These are phyloP conservation scores for Cicer judaicum DNA, from an alignment of 306 rosid genomes.

Conservation along the genomic window DNA sequence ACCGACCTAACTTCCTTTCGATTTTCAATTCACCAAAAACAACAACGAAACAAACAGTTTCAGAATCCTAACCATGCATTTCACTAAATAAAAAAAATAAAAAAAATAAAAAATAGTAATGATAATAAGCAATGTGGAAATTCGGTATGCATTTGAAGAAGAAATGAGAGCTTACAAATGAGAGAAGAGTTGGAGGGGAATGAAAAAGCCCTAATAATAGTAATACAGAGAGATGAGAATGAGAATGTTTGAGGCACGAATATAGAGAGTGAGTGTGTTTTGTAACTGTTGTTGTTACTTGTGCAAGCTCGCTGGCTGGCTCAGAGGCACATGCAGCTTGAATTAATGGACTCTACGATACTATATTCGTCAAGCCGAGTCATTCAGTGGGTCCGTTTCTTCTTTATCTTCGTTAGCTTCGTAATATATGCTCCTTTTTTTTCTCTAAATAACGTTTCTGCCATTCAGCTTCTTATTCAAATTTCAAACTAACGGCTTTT, in stretches of 20 bases:
- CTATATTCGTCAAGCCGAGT: constrained; percentile 4
- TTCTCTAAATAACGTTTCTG: not conserved
- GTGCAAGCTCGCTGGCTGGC: not conserved
- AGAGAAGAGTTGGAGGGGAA: not conserved
- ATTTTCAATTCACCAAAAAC: not conserved
- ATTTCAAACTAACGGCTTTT: not conserved
- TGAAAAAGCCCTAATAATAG: not conserved
- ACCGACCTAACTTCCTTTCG: not conserved
- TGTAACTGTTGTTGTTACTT: constrained; percentile 7
- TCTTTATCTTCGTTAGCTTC: not conserved
- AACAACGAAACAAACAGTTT: not conserved
- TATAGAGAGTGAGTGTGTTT: not conserved
- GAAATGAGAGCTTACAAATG: not conserved
- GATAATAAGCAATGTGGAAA: not conserved
- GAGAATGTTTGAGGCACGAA: constrained; percentile 13
- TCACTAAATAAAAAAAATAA: not conserved
- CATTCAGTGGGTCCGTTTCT: not conserved
- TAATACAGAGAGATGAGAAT: not conserved
- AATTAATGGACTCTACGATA: not conserved
- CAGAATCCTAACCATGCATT: not conserved
- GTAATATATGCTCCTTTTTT: not conserved
- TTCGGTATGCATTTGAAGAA: not conserved
- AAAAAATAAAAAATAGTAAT: not conserved
- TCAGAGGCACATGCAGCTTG: constrained; percentile 4
- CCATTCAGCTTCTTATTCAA: not conserved